A percentile compares a stretch with the other conserved stretches of the same genome.
Evolutionary conservation across 371 early-diverging fungal species (phyloP).

Genomic region (Lichtheimia corymbifera): DNA sequence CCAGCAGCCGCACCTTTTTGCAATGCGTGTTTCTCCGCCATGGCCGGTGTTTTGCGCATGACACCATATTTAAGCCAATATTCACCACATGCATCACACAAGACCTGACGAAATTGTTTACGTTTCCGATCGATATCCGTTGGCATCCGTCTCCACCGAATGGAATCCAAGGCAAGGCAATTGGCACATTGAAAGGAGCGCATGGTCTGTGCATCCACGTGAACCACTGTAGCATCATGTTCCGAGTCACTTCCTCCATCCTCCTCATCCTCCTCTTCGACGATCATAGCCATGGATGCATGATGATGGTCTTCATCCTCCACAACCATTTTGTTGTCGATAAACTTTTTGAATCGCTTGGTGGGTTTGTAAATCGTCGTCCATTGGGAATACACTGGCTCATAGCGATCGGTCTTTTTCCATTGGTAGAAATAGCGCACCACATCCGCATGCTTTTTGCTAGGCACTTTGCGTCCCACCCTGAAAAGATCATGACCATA

Average conservation of each 20-base stretch:
- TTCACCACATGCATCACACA: slow-evolving; percentile 72
- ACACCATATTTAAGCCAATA: slow-evolving; percentile 77
- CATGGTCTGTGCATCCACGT: slow-evolving; percentile 14
- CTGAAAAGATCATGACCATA: slow-evolving; percentile 73
- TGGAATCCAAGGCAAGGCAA: slow-evolving; percentile 54
- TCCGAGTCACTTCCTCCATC: slow-evolving; percentile 20
- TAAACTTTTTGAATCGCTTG: slow-evolving; percentile 43
- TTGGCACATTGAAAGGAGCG: slow-evolving; percentile 55
- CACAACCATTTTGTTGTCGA: not conserved
- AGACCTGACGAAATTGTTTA: slow-evolving; percentile 43
- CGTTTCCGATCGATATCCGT: slow-evolving; percentile 54
- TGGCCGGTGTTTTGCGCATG: slow-evolving; percentile 33
- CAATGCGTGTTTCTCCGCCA: not conserved
- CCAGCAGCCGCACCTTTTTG: too few relatives aligned
- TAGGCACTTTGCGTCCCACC: slow-evolving; percentile 56
- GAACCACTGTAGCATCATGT: slow-evolving; percentile 36
- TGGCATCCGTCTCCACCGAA: slow-evolving; percentile 53
- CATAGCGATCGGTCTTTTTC: slow-evolving; percentile 75
- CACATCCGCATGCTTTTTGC: slow-evolving; percentile 62
- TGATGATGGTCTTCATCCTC: slow-evolving; percentile 10
- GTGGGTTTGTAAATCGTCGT: slow-evolving; percentile 69
- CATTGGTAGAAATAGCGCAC: slow-evolving; percentile 72
- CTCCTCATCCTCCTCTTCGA: not conserved
- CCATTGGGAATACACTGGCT: slow-evolving; percentile 69
- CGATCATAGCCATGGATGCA: not conserved